Evolutionary conservation across 2,329 filamentous ascomycete species (phyloP), one percentile per base, ranked within the genome.

Genomic region (Aspergillus transmontanensis): DNA sequence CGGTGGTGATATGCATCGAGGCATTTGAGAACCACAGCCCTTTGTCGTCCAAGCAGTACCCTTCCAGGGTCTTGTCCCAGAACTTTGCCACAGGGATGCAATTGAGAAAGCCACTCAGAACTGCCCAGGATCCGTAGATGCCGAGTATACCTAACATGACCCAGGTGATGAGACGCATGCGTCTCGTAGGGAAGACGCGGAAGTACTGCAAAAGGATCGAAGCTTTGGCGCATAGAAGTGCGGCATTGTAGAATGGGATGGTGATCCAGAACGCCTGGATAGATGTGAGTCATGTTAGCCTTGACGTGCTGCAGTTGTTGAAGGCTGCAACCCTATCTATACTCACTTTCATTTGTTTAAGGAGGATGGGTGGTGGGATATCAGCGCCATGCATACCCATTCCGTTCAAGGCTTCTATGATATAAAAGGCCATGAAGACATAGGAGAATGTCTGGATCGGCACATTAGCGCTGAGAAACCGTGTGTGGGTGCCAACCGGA

Each of bases 131-230:
- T 1, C 76, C 76, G 55, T 76, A 78, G 6, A 70, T 69, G 46
- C 26, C 79, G 71, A 78, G 60, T 60, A 76, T 53, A 0, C 67
- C 61, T 28, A 83, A 72, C 67, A 83, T 74, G 12, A 70, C 53
- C 69, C 73, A 80, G 64, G 76, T 80, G 30, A 75, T 64, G 23
- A 75, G 59, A 5, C 79, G 75, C 67, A 76, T 77, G 39, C 64
- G 66, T 7, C 65, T 73, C 3, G 72, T 74, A 39, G 70, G 73
- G 68, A 84, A 82, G 55, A 84, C 76, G 43, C 80, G 80, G 26
- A 81, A 77, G 66, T 84, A 83, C 66, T 83, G 81, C 59, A 82
- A 72, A n/a, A 84, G 69, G 58, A 84, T 82, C 0, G 81, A 83
- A 28, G 77, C 75, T 72, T 83, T 83, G 46, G 80, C 81, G 62